Percentiles rank a stretch among this genome's conserved stretches.
Conservation (phyloP, 2,329 filamentous ascomycete species). For the Aspergillus udagawae region DNA sequence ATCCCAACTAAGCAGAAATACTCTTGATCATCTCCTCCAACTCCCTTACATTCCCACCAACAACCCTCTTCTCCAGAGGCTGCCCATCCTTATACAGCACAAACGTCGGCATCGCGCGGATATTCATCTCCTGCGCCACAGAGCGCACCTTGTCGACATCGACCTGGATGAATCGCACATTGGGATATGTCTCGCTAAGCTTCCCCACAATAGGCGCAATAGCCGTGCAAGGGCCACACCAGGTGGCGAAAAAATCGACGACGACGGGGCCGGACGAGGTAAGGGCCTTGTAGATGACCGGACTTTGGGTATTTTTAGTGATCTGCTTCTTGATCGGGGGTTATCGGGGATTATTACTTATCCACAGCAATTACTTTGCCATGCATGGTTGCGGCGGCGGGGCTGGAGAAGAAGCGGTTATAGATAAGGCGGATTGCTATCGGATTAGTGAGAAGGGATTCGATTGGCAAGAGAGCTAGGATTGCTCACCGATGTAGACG, state of each 20-base stretch:
- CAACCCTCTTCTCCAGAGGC: constrained; percentile 24
- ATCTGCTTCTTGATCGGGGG: background rate
- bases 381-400: constrained; percentile 25
- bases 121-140: constrained; percentile 47
- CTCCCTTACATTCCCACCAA: constrained; percentile 25
- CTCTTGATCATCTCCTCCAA: constrained; percentile 25
- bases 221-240: constrained; percentile 56
- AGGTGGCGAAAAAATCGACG: constrained; percentile 53
- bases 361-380: constrained; percentile 36
- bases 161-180: constrained; percentile 52
- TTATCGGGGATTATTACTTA: constrained; percentile 24
- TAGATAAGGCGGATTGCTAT: constrained; percentile 14
- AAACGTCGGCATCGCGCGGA: constrained; percentile 47
- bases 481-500: constrained; percentile 10
- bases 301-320: constrained; percentile 42
- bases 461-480: background rate
- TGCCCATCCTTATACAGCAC: constrained; percentile 39
- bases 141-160: constrained; percentile 52
- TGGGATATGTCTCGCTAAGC: constrained; percentile 48
- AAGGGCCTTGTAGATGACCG: constrained; percentile 55
- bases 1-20: constrained; percentile 11
- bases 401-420: constrained; percentile 7
- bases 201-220: constrained; percentile 51
- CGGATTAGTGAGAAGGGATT: background rate
- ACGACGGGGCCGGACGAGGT: constrained; percentile 50